phyloP scores from a whole-genome alignment of 106 monocot species.

The Xerophyta viscosa region DNA sequence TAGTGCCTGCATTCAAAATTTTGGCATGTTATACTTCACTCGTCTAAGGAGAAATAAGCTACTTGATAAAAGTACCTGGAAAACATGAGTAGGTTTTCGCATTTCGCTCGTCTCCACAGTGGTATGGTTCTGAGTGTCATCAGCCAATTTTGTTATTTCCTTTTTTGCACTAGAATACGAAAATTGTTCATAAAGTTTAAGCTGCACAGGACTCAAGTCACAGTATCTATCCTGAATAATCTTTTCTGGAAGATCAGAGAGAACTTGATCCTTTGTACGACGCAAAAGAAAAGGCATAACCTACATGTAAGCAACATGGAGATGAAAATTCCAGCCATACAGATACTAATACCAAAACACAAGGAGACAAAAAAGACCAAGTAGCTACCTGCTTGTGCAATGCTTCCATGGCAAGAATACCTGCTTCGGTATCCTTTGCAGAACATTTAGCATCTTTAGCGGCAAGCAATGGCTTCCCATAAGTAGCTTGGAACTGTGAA shows the following conservation, averaged over 20 bases:
- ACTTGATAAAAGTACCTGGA: constrained; percentile 59
- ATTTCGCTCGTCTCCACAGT: constrained; percentile 20
- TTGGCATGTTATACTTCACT: too few species aligned
- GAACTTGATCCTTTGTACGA: constrained; percentile 91
- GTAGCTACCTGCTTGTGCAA: constrained; percentile 99
- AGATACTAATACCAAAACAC: too few species aligned
- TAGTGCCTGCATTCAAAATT: constrained; percentile 53
- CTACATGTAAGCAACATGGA: constrained; percentile 18
- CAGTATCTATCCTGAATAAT: constrained; percentile 99
- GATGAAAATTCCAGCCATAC: too few species aligned
- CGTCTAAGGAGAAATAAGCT: too few species aligned
- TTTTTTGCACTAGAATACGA: constrained; percentile 64
- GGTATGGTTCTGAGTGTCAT: constrained; percentile 20
- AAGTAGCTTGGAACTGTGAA: constrained; percentile 85
- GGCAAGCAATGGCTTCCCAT: constrained; percentile 86
- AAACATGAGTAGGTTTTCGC: constrained; percentile 77
- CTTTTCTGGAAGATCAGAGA: constrained; percentile 97
- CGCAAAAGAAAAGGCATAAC: constrained; percentile 99
- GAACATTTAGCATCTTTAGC: constrained; percentile 95
- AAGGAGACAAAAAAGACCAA: too few species aligned
- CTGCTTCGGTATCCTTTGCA: constrained; percentile 98
- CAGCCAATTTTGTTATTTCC: constrained; percentile 61
- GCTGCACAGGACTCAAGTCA: constrained; percentile 76
- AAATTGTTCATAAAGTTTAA: constrained; percentile 90
- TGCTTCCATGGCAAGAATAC: constrained; percentile 97